Evolutionary conservation across 352 stramenopile species (phyloP).

Genomic region (Phytopythium kandeliae): DNA sequence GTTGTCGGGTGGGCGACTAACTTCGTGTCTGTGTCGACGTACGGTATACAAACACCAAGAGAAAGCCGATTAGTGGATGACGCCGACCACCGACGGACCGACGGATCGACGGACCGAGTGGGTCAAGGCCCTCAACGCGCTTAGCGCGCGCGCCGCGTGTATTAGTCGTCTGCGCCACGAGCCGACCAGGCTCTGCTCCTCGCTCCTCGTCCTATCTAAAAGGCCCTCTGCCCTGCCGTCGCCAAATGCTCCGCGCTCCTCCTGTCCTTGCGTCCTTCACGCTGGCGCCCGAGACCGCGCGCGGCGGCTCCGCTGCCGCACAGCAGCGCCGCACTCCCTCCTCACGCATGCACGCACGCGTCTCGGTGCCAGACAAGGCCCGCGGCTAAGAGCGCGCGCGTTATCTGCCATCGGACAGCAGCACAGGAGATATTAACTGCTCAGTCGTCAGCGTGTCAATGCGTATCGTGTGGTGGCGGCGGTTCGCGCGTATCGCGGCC

Average conservation of each 20-base stretch:
- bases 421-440: slow-evolving; percentile 67
- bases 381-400: slow-evolving; percentile 6
- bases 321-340: slow-evolving; percentile 1
- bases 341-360: too few species aligned
- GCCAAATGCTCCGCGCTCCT: slow-evolving; percentile 1
- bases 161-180: background rate
- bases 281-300: too few species aligned
- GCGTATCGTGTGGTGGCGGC: background rate
- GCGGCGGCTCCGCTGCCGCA: background rate
- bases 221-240: background rate
- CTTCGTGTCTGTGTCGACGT: slow-evolving; percentile 13
- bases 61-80: slow-evolving; percentile 4
- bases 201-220: slow-evolving; percentile 3
- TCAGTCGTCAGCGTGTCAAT: slow-evolving; percentile 61
- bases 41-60: slow-evolving; percentile 49
- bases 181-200: background rate
- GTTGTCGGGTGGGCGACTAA: too few species aligned
- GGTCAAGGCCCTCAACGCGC: too few species aligned
- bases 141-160: too few species aligned
- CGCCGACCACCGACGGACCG: too few species aligned
- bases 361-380: background rate
- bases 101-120: too few species aligned
- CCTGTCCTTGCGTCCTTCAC: background rate
- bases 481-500: background rate
- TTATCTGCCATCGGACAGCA: slow-evolving; percentile 55